These are phyloP conservation scores for Urtica urens DNA, from an alignment of 306 rosid species.

Conservation along the genomic window DNA sequence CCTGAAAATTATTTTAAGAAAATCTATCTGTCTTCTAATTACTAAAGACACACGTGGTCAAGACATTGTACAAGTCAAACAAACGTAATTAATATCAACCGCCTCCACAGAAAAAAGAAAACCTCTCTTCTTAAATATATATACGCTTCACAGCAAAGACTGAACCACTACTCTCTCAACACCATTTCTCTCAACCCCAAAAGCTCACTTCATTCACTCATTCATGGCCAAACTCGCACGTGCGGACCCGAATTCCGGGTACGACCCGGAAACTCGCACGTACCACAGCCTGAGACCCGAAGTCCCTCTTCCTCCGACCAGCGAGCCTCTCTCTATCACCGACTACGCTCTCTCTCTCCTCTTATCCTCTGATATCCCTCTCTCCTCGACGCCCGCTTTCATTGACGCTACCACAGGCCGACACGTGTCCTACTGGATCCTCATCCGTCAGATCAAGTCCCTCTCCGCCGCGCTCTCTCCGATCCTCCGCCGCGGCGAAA, in stretches of 20 bases:
- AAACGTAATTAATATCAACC: too few species aligned
- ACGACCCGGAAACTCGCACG: slow-evolving; percentile 27
- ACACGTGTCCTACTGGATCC: slow-evolving; percentile 36
- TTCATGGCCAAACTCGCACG: slow-evolving; percentile 10
- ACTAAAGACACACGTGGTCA: neutral
- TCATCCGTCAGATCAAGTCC: slow-evolving; percentile 41
- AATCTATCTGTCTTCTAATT: too few species aligned
- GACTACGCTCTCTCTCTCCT: slow-evolving; percentile 43
- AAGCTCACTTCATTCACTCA: neutral
- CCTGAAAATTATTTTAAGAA: too few species aligned
- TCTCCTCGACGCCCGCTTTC: slow-evolving; percentile 31
- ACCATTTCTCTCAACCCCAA: neutral
- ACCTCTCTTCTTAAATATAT: too few species aligned
- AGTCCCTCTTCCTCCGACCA: slow-evolving; percentile 46
- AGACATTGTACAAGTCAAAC: neutral
- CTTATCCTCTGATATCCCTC: slow-evolving; percentile 18
- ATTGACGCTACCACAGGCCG: slow-evolving; percentile 38
- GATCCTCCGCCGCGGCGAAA: slow-evolving; percentile 48
- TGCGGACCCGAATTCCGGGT: slow-evolving; percentile 47
- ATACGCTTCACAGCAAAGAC: neutral
- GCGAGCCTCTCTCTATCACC: slow-evolving; percentile 48
- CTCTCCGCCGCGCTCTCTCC: slow-evolving; percentile 25
- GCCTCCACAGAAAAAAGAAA: too few species aligned
- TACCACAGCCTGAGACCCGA: slow-evolving; percentile 65
- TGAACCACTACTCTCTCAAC: neutral